Evolutionary conservation across 352 stramenopile genomes (phyloP).

Genomic region (Pythium biforme): DNA sequence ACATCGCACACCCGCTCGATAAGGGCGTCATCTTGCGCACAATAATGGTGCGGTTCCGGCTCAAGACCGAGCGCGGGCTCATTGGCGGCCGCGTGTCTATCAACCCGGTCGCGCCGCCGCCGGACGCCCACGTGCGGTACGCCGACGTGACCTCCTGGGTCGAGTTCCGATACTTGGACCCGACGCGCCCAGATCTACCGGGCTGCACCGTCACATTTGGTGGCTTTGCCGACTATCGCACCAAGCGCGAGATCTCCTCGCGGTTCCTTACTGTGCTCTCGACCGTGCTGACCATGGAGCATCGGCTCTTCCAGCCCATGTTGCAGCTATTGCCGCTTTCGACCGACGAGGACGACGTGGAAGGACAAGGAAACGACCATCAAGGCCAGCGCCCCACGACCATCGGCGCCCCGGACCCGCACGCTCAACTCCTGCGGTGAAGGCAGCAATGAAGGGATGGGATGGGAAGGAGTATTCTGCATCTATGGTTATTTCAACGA

Average conservation of each 20-base stretch:
- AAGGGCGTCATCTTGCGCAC: constrained; percentile 38
- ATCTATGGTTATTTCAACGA: too few species aligned
- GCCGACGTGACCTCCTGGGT: constrained; percentile 38
- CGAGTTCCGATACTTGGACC: constrained; percentile 37
- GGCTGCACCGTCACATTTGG: constrained; percentile 37
- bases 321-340: constrained; percentile 24
- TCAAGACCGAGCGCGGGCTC: constrained; percentile 35
- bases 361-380: too few species aligned
- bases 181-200: constrained; percentile 20
- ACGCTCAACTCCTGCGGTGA: too few species aligned
- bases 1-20: constrained; percentile 42
- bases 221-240: constrained; percentile 39
- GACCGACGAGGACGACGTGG: neutral
- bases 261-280: constrained; percentile 39
- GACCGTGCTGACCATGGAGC: constrained; percentile 37
- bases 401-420: too few species aligned
- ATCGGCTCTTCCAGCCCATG: constrained; percentile 33
- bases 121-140: constrained; percentile 25
- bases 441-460: too few species aligned
- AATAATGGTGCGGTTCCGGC: constrained; percentile 40
- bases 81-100: constrained; percentile 38
- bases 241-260: constrained; percentile 36
- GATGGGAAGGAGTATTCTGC: too few species aligned
- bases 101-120: constrained; percentile 25
- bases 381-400: neutral